These are phyloP conservation scores for Lentinula boryana DNA, from an alignment of 768 basidiomycete species.

Conservation along the genomic window DNA sequence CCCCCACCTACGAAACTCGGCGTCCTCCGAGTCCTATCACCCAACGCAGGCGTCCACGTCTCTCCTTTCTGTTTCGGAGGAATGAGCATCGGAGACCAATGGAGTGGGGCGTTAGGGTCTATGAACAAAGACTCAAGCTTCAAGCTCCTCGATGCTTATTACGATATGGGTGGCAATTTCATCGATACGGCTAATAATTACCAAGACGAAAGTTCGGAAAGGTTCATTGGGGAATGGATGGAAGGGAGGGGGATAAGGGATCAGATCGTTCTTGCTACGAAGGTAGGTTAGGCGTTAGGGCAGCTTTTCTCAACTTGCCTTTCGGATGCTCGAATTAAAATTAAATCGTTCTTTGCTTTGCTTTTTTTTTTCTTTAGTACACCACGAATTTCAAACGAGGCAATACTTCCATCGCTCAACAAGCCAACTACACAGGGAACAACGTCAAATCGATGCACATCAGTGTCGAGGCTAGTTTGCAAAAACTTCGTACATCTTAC, in stretches of 20 bases:
- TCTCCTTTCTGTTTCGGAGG: conserved; percentile 38
- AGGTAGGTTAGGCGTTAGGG: neutral
- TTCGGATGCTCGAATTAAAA: neutral
- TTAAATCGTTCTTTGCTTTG: neutral
- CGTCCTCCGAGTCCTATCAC: conserved; percentile 28
- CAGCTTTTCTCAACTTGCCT: neutral
- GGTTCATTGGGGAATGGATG: conserved; percentile 49
- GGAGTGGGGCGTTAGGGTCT: conserved; percentile 21
- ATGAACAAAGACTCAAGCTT: conserved; percentile 38
- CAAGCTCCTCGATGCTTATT: conserved; percentile 39
- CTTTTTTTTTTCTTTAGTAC: conserved; percentile 16
- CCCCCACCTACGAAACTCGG: conserved; percentile 25
- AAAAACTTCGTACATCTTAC: conserved; percentile 52
- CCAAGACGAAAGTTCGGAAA: conserved; percentile 53
- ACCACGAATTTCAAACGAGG: conserved; percentile 15
- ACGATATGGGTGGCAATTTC: conserved; percentile 41
- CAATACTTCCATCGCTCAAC: conserved; percentile 7
- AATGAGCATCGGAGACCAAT: conserved; percentile 36
- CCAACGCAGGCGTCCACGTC: conserved; percentile 31
- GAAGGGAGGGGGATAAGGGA: conserved; percentile 38
- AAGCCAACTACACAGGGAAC: conserved; percentile 29
- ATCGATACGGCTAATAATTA: conserved; percentile 45
- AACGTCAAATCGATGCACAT: conserved; percentile 28
- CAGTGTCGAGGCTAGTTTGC: conserved; percentile 11
- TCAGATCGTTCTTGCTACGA: conserved; percentile 10